Conservation (phyloP, 495 filamentous ascomycete species). For the Penicillium goetzii region DNA sequence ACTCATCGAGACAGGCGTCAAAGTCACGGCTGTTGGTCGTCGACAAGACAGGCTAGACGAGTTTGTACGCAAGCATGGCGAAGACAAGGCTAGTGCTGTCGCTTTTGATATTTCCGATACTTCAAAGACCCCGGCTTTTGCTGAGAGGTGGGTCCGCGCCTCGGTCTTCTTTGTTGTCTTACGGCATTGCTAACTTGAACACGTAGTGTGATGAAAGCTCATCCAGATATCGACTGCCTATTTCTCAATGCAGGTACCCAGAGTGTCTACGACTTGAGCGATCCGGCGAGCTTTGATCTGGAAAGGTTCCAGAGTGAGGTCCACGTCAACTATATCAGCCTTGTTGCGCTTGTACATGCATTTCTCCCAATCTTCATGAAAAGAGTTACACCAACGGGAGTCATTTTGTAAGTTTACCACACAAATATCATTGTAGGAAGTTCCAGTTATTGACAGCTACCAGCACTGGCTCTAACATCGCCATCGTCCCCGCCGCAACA, state of each 20-base stretch:
- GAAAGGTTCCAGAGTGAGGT: constrained; percentile 54
- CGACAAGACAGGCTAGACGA: constrained; percentile 66
- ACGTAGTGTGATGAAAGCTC: constrained; percentile 52
- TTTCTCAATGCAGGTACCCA: constrained; percentile 49
- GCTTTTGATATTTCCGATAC: constrained; percentile 66
- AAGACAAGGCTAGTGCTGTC: constrained; percentile 53
- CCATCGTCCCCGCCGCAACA: constrained; percentile 43
- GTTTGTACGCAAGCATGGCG: constrained; percentile 62
- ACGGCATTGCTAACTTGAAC: not conserved
- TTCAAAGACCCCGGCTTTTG: constrained; percentile 59
- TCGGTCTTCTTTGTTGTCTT: too few species aligned
- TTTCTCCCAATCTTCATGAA: constrained; percentile 63
- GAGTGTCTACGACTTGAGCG: constrained; percentile 56
- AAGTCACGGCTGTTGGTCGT: constrained; percentile 67
- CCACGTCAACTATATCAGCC: constrained; percentile 65
- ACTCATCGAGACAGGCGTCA: constrained; percentile 60
- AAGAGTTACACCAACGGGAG: constrained; percentile 38
- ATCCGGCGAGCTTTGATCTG: constrained; percentile 59
- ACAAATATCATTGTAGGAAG: not conserved
- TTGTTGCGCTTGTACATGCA: constrained; percentile 59
- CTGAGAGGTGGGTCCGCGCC: constrained; percentile 39
- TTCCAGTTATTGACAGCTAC: not conserved
- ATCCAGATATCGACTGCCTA: constrained; percentile 54
- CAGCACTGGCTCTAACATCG: constrained; percentile 47
- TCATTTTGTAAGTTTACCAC: constrained; percentile 36